Evolutionary conservation across 345 rosid genomes (phyloP).

Genomic region (Hibiscus syriacus): DNA sequence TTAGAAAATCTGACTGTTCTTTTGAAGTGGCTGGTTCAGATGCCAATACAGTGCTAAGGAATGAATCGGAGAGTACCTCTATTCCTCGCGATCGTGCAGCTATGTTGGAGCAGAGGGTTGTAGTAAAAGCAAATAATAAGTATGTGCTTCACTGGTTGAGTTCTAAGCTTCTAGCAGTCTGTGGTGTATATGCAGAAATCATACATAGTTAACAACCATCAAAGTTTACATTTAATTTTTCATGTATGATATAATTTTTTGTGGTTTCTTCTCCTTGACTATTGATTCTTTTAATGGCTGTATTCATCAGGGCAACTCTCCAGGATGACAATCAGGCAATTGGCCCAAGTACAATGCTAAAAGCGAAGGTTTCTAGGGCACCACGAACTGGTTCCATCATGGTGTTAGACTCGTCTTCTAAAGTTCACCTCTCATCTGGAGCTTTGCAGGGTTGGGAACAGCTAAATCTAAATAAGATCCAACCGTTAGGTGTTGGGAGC

Average conservation of each 20-base stretch:
- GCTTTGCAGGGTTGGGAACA: conserved; percentile 53
- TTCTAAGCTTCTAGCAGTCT: conserved; percentile 8
- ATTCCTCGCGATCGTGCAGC: conserved; percentile 47
- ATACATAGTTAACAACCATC: not conserved
- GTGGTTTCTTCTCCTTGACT: not conserved
- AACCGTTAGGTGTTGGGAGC: conserved; percentile 29
- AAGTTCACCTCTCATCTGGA: conserved; percentile 41
- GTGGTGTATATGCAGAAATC: not conserved
- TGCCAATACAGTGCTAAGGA: conserved; percentile 42
- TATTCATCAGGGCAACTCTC: conserved; percentile 47
- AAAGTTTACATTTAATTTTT: not conserved
- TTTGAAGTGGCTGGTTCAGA: conserved; percentile 60
- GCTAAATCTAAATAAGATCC: conserved; percentile 35
- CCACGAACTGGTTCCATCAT: conserved; percentile 54
- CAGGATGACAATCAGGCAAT: conserved; percentile 48
- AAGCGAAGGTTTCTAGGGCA: conserved; percentile 62
- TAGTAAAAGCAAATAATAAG: conserved; percentile 63
- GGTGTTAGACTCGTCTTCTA: conserved; percentile 63
- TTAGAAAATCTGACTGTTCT: conserved; percentile 52
- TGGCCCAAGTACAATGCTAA: conserved; percentile 42
- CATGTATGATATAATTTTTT: not conserved
- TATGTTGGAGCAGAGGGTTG: conserved; percentile 44
- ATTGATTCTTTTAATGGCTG: conserved; percentile 15
- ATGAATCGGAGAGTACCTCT: conserved; percentile 49
- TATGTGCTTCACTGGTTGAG: conserved; percentile 24